Conservation (phyloP, 306 rosid genomes). For the Carpinus fangiana region DNA sequence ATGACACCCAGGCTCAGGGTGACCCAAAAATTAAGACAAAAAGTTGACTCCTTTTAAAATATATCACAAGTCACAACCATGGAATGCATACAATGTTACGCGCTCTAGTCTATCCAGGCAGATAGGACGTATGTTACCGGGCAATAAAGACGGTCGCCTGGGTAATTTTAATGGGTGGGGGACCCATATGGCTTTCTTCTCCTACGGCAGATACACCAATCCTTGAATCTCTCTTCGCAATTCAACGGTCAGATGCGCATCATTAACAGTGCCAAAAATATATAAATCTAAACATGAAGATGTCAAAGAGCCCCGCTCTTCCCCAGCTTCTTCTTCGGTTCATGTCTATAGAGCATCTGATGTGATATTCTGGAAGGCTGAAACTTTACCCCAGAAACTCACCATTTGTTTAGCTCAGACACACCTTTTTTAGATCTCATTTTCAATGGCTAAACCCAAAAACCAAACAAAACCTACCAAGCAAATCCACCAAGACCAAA, state of each 20-base stretch:
- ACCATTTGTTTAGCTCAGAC: conserved; percentile 21
- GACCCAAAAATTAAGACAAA: too few species aligned
- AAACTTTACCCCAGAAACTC: conserved; percentile 18
- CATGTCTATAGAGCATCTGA: not conserved
- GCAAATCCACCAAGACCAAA: conserved; percentile 45
- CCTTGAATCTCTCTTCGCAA: conserved; percentile 6
- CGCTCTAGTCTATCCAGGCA: not conserved
- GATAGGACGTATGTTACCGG: not conserved
- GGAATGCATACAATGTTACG: not conserved
- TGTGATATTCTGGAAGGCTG: not conserved
- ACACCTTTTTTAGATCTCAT: conserved; percentile 6
- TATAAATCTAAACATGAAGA: conserved; percentile 25
- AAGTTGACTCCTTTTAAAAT: not conserved
- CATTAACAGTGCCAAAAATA: conserved; percentile 25
- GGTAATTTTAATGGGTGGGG: conserved; percentile 31
- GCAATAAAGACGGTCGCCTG: conserved; percentile 5
- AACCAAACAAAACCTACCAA: conserved; percentile 49
- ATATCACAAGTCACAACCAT: conserved; percentile 13
- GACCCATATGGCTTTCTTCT: conserved; percentile 40
- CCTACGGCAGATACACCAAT: not conserved
- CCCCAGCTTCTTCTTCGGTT: not conserved
- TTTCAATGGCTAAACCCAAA: conserved; percentile 65
- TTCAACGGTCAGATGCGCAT: conserved; percentile 35
- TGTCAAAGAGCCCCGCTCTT: conserved; percentile 21
- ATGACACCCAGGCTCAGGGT: too few species aligned